A percentile compares a stretch with the other conserved stretches of the same genome.
These are phyloP conservation scores for Stentor coeruleus DNA, from an alignment of 73 alveolate species.

Conservation along the genomic window DNA sequence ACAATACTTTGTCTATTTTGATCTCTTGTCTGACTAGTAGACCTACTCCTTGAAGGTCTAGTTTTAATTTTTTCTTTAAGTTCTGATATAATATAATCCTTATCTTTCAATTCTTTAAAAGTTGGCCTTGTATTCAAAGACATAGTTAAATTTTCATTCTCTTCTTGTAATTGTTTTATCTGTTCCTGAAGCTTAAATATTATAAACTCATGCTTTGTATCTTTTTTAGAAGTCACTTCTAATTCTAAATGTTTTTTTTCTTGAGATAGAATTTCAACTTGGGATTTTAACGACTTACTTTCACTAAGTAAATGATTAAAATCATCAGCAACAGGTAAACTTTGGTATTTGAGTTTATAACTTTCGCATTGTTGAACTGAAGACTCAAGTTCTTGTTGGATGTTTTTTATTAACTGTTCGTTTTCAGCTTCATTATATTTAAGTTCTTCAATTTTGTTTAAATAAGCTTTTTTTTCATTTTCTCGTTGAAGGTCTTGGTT, in stretches of 20 bases:
- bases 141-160: neutral
- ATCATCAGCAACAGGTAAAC: neutral
- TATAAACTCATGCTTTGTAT: neutral
- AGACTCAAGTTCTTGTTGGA: neutral
- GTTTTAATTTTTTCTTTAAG: neutral
- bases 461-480: neutral
- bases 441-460: neutral
- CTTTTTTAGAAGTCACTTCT: neutral
- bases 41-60: neutral
- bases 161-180: neutral
- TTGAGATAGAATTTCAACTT: neutral
- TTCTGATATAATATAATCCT: neutral
- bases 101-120: neutral
- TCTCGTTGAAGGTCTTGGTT: neutral
- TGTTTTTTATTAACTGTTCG: no score
- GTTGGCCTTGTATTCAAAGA: neutral
- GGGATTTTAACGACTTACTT: neutral
- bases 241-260: no score
- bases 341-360: neutral
- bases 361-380: neutral
- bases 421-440: neutral
- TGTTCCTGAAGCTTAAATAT: neutral
- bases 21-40: neutral
- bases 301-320: neutral
- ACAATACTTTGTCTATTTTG: neutral